Conservation (phyloP, 345 rosid genomes). For the Salix viminalis region DNA sequence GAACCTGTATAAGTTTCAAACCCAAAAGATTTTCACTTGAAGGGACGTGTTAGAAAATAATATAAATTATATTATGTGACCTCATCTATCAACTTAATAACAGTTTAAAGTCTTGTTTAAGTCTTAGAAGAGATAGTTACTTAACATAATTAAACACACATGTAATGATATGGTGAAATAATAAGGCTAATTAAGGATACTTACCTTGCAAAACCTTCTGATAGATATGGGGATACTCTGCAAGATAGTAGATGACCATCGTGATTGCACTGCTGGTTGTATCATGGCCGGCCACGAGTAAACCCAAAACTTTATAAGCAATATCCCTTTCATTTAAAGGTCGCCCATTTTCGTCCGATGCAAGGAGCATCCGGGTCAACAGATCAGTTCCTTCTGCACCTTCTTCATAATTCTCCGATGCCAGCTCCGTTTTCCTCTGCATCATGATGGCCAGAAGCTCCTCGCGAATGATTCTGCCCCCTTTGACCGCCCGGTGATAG, state of each 20-base stretch:
- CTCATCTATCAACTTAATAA: no score
- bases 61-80: no score
- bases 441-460: background rate
- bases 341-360: background rate
- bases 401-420: background rate
- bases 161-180: no score
- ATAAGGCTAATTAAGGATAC: background rate
- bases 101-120: no score
- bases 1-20: no score
- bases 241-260: background rate
- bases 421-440: background rate
- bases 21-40: no score
- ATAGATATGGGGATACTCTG: background rate
- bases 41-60: no score
- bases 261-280: background rate
- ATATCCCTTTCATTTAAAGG: background rate
- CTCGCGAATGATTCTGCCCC: background rate
- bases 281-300: slow-evolving; percentile 4
- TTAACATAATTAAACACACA: no score
- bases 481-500: background rate
- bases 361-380: background rate
- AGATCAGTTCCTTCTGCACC: background rate
- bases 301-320: background rate
- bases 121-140: no score
- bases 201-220: background rate